phyloP scores from a whole-genome alignment of 2,329 filamentous ascomycete species.

The Cordyceps cicadae region DNA sequence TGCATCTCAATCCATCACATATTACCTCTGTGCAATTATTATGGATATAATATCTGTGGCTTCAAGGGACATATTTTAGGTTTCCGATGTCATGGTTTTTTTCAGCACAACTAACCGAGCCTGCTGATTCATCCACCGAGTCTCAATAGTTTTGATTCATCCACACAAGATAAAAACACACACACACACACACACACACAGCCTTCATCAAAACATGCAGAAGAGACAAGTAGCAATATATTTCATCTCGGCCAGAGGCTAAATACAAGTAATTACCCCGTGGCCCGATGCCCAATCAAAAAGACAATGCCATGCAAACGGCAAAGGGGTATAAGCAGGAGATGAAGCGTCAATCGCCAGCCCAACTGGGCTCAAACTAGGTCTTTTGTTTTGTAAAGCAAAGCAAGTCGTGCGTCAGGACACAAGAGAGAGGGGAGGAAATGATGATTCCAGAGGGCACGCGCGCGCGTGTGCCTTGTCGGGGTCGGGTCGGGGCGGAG shows the following conservation, averaged over 20 bases:
- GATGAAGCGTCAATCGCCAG: constrained; percentile 6
- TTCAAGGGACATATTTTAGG: not conserved
- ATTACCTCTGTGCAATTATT: no score
- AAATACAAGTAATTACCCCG: constrained; percentile 10
- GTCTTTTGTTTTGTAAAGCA: constrained; percentile 8
- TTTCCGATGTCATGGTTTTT: no score
- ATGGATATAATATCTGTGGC: no score
- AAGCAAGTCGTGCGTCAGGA: constrained; percentile 10
- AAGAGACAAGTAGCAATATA: constrained; percentile 2
- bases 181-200: no score
- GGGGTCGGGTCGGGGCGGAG: constrained; percentile 10
- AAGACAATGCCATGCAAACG: constrained; percentile 7
- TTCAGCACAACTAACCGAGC: no score
- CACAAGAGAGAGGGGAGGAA: constrained; percentile 5
- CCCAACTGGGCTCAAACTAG: constrained; percentile 2
- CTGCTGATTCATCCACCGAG: no score
- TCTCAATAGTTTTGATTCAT: not conserved
- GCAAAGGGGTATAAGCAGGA: constrained; percentile 11
- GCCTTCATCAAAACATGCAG: not conserved
- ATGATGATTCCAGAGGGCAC: constrained; percentile 6
- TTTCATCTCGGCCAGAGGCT: constrained; percentile 11
- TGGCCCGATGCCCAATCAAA: constrained; percentile 8
- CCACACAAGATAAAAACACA: no score
- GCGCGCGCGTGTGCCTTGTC: constrained; percentile 3
- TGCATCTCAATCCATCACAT: no score